Conservation (phyloP, 306 rosid species). For the Delonix regia region DNA sequence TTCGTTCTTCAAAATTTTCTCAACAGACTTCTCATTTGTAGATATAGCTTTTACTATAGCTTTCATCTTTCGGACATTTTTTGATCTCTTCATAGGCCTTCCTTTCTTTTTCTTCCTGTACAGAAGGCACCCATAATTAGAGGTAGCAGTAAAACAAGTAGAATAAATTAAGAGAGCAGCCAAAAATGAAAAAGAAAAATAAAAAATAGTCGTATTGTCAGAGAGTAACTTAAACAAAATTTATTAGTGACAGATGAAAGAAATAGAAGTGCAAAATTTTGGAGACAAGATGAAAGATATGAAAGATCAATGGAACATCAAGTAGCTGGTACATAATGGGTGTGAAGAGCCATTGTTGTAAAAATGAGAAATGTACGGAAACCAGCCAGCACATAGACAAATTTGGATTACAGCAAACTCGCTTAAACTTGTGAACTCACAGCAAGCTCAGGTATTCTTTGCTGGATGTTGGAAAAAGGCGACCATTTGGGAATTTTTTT, state of each 20-base stretch:
- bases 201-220: background rate
- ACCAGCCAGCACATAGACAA: background rate
- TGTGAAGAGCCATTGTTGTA: background rate
- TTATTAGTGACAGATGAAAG: background rate
- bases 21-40: conserved; percentile 53
- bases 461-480: too few species aligned
- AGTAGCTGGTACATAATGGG: background rate
- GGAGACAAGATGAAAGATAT: conserved; percentile 1
- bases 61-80: conserved; percentile 70
- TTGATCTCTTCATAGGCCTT: conserved; percentile 83
- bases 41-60: conserved; percentile 73
- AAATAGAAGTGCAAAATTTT: conserved; percentile 18
- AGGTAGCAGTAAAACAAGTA: conserved; percentile 11
- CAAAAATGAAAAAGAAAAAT: background rate
- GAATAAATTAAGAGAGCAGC: background rate
- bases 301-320: conserved; percentile 7
- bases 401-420: background rate
- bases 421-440: background rate
- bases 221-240: background rate
- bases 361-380: background rate
- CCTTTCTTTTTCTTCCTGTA: conserved; percentile 79
- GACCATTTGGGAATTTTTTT: too few species aligned
- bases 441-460: background rate
- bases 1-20: conserved; percentile 63
- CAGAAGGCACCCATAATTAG: conserved; percentile 29